These are phyloP conservation scores for Candida bentonensis DNA, from an alignment of 805 yeast species.

Conservation along the genomic window DNA sequence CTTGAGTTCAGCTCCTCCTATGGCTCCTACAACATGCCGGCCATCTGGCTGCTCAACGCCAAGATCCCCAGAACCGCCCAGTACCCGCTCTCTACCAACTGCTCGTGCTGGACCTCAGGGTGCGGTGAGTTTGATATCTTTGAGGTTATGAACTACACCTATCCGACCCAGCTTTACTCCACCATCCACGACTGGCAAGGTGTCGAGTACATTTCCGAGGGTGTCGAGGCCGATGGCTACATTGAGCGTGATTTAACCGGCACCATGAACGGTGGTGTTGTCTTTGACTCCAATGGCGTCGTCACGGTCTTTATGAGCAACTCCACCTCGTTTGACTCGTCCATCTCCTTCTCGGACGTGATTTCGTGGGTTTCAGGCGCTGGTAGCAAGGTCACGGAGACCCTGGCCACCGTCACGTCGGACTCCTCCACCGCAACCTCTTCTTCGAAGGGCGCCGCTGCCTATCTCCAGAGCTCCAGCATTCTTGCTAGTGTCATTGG, in stretches of 20 bases:
- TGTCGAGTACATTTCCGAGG: conserved; percentile 61
- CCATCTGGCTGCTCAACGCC: conserved; percentile 85
- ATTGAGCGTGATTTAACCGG: conserved; percentile 69
- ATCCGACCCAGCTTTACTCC: conserved; percentile 52
- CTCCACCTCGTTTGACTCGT: conserved; percentile 47
- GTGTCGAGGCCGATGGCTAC: conserved; percentile 77
- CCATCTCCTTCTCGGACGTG: conserved; percentile 31
- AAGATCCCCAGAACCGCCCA: conserved; percentile 89
- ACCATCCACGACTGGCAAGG: conserved; percentile 85
- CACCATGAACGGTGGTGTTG: conserved; percentile 79
- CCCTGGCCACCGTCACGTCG: background rate
- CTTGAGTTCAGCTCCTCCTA: conserved; percentile 35
- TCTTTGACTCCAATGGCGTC: conserved; percentile 39
- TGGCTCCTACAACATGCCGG: conserved; percentile 82
- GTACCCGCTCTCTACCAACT: conserved; percentile 56
- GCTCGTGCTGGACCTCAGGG: conserved; percentile 91
- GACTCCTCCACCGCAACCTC: background rate
- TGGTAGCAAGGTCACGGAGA: background rate
- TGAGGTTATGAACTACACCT: conserved; percentile 68
- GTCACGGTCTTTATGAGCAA: conserved; percentile 11
- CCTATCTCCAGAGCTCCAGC: background rate
- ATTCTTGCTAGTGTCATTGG: background rate
- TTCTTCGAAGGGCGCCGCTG: background rate
- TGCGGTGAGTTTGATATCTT: conserved; percentile 93
- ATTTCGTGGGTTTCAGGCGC: background rate